These are phyloP conservation scores for Trichoderma oligosporum DNA, from an alignment of 2,329 filamentous ascomycete species.

Conservation along the genomic window DNA sequence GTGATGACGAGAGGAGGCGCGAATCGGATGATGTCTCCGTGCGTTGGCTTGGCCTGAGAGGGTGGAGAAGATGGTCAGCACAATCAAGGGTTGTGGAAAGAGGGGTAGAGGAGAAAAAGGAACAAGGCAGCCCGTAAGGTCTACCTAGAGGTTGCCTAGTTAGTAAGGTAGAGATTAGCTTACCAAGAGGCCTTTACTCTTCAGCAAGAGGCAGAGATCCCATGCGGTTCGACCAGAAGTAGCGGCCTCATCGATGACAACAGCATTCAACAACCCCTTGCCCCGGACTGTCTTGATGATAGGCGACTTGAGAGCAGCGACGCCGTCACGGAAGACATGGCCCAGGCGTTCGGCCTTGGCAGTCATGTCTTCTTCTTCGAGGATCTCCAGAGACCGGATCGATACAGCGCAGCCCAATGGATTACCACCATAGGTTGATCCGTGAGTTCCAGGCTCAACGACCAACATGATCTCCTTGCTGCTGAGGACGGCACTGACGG, in stretches of 20 bases:
- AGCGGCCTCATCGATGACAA: conserved; percentile 88
- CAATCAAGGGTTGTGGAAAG: not conserved
- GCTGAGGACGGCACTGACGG: conserved; percentile 88
- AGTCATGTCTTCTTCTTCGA: conserved; percentile 86
- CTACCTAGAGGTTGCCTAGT: not conserved
- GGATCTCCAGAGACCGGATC: conserved; percentile 88
- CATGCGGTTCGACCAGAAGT: conserved; percentile 84
- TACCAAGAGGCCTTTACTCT: conserved; percentile 90
- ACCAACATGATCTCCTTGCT: conserved; percentile 92
- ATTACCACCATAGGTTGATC: conserved; percentile 97
- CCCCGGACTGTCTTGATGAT: conserved; percentile 81
- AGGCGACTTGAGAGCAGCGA: conserved; percentile 71
- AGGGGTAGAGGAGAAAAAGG: conserved; percentile 8
- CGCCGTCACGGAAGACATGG: conserved; percentile 74
- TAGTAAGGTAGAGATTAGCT: conserved; percentile 37
- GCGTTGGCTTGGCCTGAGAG: conserved; percentile 87
- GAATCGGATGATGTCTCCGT: conserved; percentile 96
- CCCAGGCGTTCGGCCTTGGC: conserved; percentile 78
- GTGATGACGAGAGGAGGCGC: conserved; percentile 95
- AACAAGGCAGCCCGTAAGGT: not conserved
- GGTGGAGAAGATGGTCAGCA: not conserved
- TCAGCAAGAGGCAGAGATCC: conserved; percentile 94
- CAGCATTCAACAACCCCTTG: conserved; percentile 91
- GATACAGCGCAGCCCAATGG: conserved; percentile 92
- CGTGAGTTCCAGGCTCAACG: conserved; percentile 92